These are phyloP conservation scores for Podosphaera aphanis DNA, from an alignment of 2,329 filamentous ascomycete genomes.

Conservation along the genomic window DNA sequence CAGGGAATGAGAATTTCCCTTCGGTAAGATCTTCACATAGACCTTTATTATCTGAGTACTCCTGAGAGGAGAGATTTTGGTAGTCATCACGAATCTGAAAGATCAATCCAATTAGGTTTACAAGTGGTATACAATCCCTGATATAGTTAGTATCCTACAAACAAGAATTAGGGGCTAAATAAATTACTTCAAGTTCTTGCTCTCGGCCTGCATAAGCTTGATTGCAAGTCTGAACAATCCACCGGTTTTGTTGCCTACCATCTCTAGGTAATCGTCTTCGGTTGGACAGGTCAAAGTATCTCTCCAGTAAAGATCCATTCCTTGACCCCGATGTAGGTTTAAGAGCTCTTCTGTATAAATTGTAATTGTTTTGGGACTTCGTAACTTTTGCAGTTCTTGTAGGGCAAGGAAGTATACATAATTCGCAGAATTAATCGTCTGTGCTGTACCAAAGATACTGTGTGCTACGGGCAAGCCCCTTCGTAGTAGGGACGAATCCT, in stretches of 20 bases:
- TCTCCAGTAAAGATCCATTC: constrained; percentile 80
- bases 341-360: constrained; percentile 66
- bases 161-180: neutral
- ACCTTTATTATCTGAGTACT: constrained; percentile 75
- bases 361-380: constrained; percentile 39
- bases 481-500: constrained; percentile 55
- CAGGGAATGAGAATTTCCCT: constrained; percentile 88
- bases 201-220: constrained; percentile 70
- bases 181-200: constrained; percentile 20
- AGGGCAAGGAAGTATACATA: constrained; percentile 71
- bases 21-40: constrained; percentile 89
- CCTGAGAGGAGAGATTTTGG: constrained; percentile 53
- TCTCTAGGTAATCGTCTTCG: constrained; percentile 80
- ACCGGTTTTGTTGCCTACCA: constrained; percentile 80
- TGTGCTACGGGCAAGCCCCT: constrained; percentile 65
- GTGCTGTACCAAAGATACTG: constrained; percentile 61
- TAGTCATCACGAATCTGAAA: constrained; percentile 92
- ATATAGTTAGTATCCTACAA: neutral
- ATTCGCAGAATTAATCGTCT: constrained; percentile 79
- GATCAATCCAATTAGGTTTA: constrained; percentile 64
- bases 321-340: constrained; percentile 68
- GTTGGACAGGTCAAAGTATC: constrained; percentile 64
- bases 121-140: constrained; percentile 55
- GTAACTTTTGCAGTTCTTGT: constrained; percentile 47
- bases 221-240: constrained; percentile 67